Base-by-base conservation (phyloP, 202 grass and related monocot species). In the Digitaria exilis region DNA sequence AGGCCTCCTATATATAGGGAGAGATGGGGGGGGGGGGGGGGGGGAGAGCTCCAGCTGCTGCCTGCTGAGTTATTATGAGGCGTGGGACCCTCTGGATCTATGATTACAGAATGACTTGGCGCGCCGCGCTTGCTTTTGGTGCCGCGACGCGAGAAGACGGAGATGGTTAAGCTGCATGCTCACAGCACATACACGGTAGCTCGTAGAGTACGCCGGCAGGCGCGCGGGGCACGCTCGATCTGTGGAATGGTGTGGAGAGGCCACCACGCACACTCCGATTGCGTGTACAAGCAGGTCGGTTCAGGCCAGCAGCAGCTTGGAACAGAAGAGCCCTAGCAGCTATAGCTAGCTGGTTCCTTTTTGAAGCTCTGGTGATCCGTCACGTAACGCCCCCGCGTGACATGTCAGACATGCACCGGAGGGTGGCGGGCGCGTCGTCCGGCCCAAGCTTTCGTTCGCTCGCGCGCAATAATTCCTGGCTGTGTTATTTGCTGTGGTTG, bases 61-160 rank as follows among this genome's bases (percentile, higher is more conserved):
- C 2, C n/a, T n/a, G 21, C 5, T 43, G 39, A 9, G 73, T 28
- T 19, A 29, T 44, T n/a, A 17, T n/a, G n/a, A n/a, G 48, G 13
- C 5, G 81, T 72, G 83, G 78, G 68, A 49, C 75, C 79, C 21
- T 32, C 0, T 11, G 16, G 17, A 39, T 57, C 65, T 67, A 90
- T 90, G 49, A 90, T 86, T 86, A 55, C 88, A 52, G 83, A 67
- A 24, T 78, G 30, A 59, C 73, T 66, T 89, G 83, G 78, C 65
- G 18, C 13, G 55, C 44, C 43, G 65, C 45, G 73, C 61, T 45
- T 72, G 44, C 65, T 25, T 69, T 55, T 28, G 44, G 55, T 69
- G 69, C 26, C 58, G 57, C 1, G 58, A 30, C n/a, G n/a, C n/a
- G 58, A 61, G 58, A 24, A 22, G 3, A 9, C 5, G 24, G 9